Evolutionary conservation across 116 monocot genomes (phyloP).

Genomic region (Trichopus zeylanicus): DNA sequence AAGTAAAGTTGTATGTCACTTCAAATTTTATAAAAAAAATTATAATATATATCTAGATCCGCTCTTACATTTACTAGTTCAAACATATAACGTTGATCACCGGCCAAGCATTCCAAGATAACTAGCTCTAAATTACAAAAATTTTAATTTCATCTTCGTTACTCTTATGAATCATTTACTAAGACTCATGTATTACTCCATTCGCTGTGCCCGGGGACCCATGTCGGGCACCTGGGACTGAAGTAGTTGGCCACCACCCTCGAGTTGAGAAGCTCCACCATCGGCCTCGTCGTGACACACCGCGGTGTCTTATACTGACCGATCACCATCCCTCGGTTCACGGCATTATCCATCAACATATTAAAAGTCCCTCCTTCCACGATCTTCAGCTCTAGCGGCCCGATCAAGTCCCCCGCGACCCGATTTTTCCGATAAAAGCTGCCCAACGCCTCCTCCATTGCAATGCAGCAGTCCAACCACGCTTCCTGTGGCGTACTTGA

Average conservation of each 20-base stretch:
- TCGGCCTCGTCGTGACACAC: constrained; percentile 29
- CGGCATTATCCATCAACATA: constrained; percentile 66
- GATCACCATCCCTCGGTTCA: constrained; percentile 60
- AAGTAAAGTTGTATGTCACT: too few relatives aligned
- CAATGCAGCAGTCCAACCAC: constrained; percentile 45
- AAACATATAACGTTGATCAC: too few relatives aligned
- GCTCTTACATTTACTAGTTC: too few relatives aligned
- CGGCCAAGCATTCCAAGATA: too few relatives aligned
- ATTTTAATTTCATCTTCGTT: too few relatives aligned
- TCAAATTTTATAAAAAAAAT: too few relatives aligned
- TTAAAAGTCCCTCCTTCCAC: constrained; percentile 68
- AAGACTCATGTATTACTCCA: too few relatives aligned
- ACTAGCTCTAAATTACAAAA: too few relatives aligned
- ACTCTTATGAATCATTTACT: too few relatives aligned
- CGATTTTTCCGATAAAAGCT: constrained; percentile 66
- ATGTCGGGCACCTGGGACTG: constrained; percentile 40
- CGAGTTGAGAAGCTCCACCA: constrained; percentile 24
- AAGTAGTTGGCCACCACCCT: constrained; percentile 18
- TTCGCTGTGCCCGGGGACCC: constrained; percentile 26
- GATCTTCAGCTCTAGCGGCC: constrained; percentile 52
- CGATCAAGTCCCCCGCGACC: constrained; percentile 54
- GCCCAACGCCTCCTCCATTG: constrained; percentile 62
- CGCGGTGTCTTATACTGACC: constrained; percentile 81
- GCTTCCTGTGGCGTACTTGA: constrained; percentile 29
- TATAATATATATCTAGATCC: too few relatives aligned